Evolutionary conservation across 805 yeast species (phyloP), one percentile per base, ranked within the genome.

Genomic region (Brettanomyces nanus): DNA sequence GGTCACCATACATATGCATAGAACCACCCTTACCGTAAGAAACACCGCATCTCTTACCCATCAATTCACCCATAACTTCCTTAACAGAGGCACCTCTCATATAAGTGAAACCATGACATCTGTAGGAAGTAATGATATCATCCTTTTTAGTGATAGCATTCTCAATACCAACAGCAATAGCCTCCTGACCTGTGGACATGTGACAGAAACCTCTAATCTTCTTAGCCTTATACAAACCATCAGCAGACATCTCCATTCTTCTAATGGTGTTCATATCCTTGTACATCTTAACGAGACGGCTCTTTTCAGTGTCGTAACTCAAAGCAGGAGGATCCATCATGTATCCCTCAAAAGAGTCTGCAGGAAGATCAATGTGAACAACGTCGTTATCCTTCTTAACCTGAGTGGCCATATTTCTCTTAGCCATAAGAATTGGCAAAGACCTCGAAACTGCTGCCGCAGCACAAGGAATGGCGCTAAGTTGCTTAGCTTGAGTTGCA

Each of bases 151-250:
- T 79, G 59, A 87, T 82, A 52, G 98, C 97, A 56, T 82, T 77
- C 72, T 92, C 98, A 51, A 92, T 87, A 63, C 98, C 98, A 45
- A 90, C 97, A 46, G 98, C 96, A 66, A 92, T 77, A 47, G 98
- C 98, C 71, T 92, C 98, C 71, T 92, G 98, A 58, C 98, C 98
- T 46, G 85, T 87, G 11, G 96, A 85, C 70, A 92, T 77, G 67
- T 92, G 98, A 69, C 98, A 92, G 80, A 92, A 92, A 53, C 98
- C 98, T 72, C 97, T 79, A 58, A 92, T 89, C 70, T 90, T 87
- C 74, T 92, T 92, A 56, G 97, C 95, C 73, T 92, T 92, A 74
- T 92, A 92, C 48, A 92, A 71, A 23, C 97, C 97, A 62, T 92
- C 98, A 45, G 97, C 79, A 30, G 96, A 95, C 95, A 92, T 90